Evolutionary conservation across 352 stramenopile genomes (phyloP).

Genomic region (Globisporangium splendens): DNA sequence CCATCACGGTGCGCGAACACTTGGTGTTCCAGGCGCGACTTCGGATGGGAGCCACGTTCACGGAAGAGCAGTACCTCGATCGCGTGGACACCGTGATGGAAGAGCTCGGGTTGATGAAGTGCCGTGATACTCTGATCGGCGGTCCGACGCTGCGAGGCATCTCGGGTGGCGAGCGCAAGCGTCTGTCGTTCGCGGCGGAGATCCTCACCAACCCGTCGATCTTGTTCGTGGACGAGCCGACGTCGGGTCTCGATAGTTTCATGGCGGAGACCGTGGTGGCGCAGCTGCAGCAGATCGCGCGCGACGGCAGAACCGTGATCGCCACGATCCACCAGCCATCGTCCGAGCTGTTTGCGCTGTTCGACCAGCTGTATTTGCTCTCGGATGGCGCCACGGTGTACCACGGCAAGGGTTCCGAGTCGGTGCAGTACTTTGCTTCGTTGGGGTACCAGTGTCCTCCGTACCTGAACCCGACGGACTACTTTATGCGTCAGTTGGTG

Average conservation of each 20-base stretch:
- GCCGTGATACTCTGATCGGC: conserved; percentile 57
- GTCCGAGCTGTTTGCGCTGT: too few relatives aligned
- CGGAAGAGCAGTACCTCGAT: conserved; percentile 21
- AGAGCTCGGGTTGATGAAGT: conserved; percentile 56
- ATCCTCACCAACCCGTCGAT: conserved; percentile 76
- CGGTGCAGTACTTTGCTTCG: conserved; percentile 53
- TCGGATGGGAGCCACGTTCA: conserved; percentile 45
- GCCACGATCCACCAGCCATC: conserved; percentile 70
- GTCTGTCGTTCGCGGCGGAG: conserved; percentile 79
- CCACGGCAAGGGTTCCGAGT: conserved; percentile 44
- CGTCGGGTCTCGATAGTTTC: conserved; percentile 56
- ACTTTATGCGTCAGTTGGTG: conserved; percentile 56
- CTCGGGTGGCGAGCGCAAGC: conserved; percentile 76
- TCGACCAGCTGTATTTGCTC: conserved; percentile 61
- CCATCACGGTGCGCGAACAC: conserved; percentile 89
- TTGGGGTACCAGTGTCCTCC: conserved; percentile 47
- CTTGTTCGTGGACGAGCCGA: conserved; percentile 86
- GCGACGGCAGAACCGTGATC: conserved; percentile 82
- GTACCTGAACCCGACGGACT: conserved; percentile 65
- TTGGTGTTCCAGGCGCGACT: conserved; percentile 82
- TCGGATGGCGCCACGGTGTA: conserved; percentile 47
- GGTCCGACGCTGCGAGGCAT: conserved; percentile 40
- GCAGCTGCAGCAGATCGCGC: conserved; percentile 67
- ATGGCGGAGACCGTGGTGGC: conserved; percentile 45
- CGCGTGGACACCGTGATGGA: conserved; percentile 52